phyloP scores from a whole-genome alignment of 2,329 filamentous ascomycete species.

The Stromatinia cepivora region DNA sequence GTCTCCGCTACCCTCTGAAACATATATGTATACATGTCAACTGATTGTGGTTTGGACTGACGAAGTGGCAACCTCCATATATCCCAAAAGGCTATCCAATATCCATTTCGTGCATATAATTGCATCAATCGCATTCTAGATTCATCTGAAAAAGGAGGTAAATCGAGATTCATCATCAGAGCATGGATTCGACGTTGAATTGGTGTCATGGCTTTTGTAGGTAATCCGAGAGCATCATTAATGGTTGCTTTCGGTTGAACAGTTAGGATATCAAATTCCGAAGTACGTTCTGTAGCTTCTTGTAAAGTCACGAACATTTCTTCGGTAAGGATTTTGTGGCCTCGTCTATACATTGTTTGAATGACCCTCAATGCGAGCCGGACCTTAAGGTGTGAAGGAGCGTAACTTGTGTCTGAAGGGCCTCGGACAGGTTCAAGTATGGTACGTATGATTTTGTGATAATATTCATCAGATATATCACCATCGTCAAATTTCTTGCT shows the following conservation, averaged over 20 bases:
- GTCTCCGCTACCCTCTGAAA: constrained; percentile 52
- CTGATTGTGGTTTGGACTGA: constrained; percentile 50
- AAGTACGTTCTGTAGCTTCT: constrained; percentile 28
- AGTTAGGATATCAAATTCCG: constrained; percentile 1
- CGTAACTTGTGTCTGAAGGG: constrained; percentile 29
- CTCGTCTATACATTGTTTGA: constrained; percentile 45
- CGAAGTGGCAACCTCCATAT: constrained; percentile 57
- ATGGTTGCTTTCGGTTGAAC: constrained; percentile 36
- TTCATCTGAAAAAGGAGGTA: constrained; percentile 44
- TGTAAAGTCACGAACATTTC: constrained; percentile 36
- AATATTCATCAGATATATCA: constrained; percentile 42
- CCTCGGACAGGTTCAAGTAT: constrained; percentile 38
- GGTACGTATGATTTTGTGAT: constrained; percentile 42
- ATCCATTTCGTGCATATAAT: constrained; percentile 48
- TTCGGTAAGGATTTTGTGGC: constrained; percentile 44
- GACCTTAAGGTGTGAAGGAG: constrained; percentile 9
- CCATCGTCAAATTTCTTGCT: constrained; percentile 10
- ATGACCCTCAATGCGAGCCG: constrained; percentile 45
- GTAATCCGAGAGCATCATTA: constrained; percentile 33
- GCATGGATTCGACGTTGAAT: constrained; percentile 42
- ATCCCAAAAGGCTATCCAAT: constrained; percentile 62
- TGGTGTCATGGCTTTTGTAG: constrained; percentile 27
- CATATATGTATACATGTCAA: constrained; percentile 56
- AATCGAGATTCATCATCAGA: constrained; percentile 50
- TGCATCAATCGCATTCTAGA: constrained; percentile 48